A percentile compares a stretch with the other conserved stretches of the same genome.
phyloP scores from a whole-genome alignment of 164 flowering plant genomes.

The Akebia trifoliata region DNA sequence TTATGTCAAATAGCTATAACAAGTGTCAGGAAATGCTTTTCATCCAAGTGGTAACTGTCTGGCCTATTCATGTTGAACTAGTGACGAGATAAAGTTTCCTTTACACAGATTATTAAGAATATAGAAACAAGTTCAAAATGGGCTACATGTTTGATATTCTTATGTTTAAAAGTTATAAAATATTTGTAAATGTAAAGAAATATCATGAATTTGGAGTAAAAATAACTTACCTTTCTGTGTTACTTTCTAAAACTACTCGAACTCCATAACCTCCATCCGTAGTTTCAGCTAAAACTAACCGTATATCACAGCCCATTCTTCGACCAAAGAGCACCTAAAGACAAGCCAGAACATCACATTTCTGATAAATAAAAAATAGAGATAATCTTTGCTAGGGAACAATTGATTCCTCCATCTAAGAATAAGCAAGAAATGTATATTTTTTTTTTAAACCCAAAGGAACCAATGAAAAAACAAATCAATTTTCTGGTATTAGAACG shows the following conservation, averaged over 20 bases:
- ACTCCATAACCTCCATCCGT: slow-evolving; percentile 32
- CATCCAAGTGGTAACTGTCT: too few species aligned
- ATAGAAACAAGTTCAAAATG: neutral
- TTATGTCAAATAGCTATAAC: too few species aligned
- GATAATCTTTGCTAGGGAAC: neutral
- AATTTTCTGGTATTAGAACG: too few species aligned
- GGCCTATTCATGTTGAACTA: too few species aligned
- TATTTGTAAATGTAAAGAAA: neutral
- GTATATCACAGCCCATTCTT: slow-evolving; percentile 26
- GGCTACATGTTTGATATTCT: neutral
- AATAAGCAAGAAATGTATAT: too few species aligned
- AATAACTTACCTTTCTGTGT: slow-evolving; percentile 20
- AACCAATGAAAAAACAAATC: too few species aligned
- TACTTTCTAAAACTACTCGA: slow-evolving; percentile 22
- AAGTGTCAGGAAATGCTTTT: too few species aligned
- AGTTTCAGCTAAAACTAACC: slow-evolving; percentile 27
- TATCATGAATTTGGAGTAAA: neutral
- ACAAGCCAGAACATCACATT: slow-evolving; percentile 7
- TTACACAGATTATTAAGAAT: too few species aligned
- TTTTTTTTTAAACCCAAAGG: too few species aligned
- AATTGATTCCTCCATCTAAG: too few species aligned
- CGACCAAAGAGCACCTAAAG: slow-evolving; percentile 33
- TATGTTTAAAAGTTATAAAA: too few species aligned
- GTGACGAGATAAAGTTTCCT: too few species aligned
- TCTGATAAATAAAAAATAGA: neutral